These are phyloP conservation scores for Huntiella omanensis DNA, from an alignment of 2,329 filamentous ascomycete genomes.

Conservation along the genomic window DNA sequence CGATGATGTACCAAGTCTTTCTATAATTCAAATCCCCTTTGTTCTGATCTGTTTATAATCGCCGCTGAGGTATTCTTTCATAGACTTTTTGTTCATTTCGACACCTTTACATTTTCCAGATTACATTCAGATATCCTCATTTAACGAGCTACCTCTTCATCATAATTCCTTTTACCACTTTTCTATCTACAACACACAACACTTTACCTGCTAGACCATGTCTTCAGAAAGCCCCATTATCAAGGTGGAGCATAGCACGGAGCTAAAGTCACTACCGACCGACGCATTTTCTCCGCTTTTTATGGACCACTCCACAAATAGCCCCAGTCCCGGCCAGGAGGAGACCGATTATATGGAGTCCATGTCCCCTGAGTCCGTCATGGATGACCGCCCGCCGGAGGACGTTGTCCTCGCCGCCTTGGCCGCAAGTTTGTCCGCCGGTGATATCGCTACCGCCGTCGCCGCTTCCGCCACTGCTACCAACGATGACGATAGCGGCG, in stretches of 20 bases:
- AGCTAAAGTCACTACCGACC: constrained; percentile 32
- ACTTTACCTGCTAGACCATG: constrained; percentile 12
- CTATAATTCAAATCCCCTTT: not conserved
- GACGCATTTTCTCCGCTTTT: constrained; percentile 33
- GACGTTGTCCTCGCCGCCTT: constrained; percentile 15
- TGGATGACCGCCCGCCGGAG: constrained; percentile 15
- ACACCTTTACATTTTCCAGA: not conserved
- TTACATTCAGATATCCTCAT: too few relatives aligned
- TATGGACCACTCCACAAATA: constrained; percentile 17
- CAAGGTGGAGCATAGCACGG: constrained; percentile 34
- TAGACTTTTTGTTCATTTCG: constrained; percentile 1
- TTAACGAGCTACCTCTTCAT: too few relatives aligned
- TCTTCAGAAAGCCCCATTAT: constrained; percentile 18
- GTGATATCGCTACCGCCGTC: constrained; percentile 9
- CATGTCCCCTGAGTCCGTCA: constrained; percentile 27
- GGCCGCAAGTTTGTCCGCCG: constrained; percentile 5
- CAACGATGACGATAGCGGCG: constrained; percentile 16
- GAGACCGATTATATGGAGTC: constrained; percentile 26
- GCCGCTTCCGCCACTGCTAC: constrained; percentile 11
- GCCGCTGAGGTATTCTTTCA: constrained; percentile 1
- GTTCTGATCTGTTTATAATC: constrained; percentile 3
- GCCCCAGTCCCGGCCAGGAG: constrained; percentile 14
- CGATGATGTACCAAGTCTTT: not conserved
- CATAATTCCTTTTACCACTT: constrained; percentile 2
- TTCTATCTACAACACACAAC: not conserved